Evolutionary conservation across 2,329 filamentous ascomycete species (phyloP), one percentile per base, ranked within the genome.

Genomic region (Fusarium sp.): DNA sequence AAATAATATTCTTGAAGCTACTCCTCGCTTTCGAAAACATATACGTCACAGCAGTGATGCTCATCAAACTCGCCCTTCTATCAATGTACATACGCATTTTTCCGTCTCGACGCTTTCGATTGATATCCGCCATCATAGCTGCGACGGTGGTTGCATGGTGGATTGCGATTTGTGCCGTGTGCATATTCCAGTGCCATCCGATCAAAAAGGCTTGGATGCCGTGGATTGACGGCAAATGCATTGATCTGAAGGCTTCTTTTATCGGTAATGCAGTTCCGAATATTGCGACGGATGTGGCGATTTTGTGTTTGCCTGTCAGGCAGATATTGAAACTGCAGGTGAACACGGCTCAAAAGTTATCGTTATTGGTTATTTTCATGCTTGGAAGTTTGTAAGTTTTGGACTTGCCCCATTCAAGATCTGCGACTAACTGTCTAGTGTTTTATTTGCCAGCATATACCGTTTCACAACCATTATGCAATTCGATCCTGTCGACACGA

Each of bases 381-480:
- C 58, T 70, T 2, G 68, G 68, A 2, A 67, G 63, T 13, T 71
- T 70, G 68, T 70, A 48, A 68, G 67, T 54, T 6, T 9, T 25
- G 3, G 1, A 2, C 3, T n/a, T n/a, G n/a, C n/a, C n/a, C n/a
- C n/a, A n/a, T n/a, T n/a, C n/a, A n/a, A n/a, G n/a, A n/a, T n/a
- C n/a, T n/a, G n/a, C n/a, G n/a, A n/a, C n/a, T n/a, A n/a, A n/a
- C n/a, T n/a, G n/a, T n/a, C n/a, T n/a, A n/a, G 68, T 22, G 68
- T 70, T 11, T 24, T 70, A 0, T 70, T 70, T 7, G 67, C 68
- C 25, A 68, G 63, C 20, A 70, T 70, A 5, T 70, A 70, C 44
- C 38, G 68, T 16, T 71, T 70, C 6, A 70, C 68, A 1, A 71
- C 68, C 1, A 62, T 70, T 2, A 68, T 71, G 68, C 63, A 70